Percentiles rank a stretch among this genome's conserved stretches.
Conservation (phyloP, 1,284 basidiomycete species). For the Marasmius tenuissimus region DNA sequence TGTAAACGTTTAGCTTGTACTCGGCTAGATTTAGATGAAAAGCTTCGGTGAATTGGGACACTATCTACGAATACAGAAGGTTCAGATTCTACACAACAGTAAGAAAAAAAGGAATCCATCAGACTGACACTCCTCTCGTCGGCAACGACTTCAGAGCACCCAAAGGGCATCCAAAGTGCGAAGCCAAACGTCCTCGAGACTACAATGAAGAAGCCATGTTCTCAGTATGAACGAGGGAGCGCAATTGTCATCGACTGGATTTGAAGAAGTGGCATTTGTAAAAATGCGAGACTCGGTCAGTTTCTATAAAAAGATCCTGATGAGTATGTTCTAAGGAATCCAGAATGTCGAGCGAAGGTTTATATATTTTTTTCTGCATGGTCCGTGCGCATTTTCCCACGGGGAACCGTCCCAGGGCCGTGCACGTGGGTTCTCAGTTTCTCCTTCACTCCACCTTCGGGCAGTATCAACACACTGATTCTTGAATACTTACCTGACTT, state of each 20-base stretch:
- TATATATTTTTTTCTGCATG: conserved; percentile 39
- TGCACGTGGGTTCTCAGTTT: too few species aligned
- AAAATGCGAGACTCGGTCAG: conserved; percentile 88
- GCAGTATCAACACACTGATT: too few species aligned
- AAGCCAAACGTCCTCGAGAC: conserved; percentile 77
- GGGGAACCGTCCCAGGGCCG: too few species aligned
- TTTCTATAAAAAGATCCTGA: conserved; percentile 87
- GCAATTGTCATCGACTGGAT: conserved; percentile 76
- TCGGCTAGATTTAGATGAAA: background rate
- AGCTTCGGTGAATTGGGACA: too few species aligned
- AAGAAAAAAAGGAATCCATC: conserved; percentile 53
- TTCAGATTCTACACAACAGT: background rate
- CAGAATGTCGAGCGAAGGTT: conserved; percentile 11
- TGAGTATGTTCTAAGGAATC: conserved; percentile 75
- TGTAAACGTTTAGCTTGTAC: too few species aligned
- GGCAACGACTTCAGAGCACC: conserved; percentile 33
- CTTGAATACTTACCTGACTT: too few species aligned
- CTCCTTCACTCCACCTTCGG: too few species aligned
- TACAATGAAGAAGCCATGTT: conserved; percentile 49
- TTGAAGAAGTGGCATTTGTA: conserved; percentile 79
- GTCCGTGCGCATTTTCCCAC: conserved; percentile 31
- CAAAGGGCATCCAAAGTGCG: conserved; percentile 35
- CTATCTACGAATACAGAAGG: background rate
- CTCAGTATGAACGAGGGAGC: conserved; percentile 74
- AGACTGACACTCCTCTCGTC: conserved; percentile 74